Evolutionary conservation across 306 rosid species (phyloP), one percentile per base, ranked within the genome.

Genomic region (Glycyrrhiza uralensis): DNA sequence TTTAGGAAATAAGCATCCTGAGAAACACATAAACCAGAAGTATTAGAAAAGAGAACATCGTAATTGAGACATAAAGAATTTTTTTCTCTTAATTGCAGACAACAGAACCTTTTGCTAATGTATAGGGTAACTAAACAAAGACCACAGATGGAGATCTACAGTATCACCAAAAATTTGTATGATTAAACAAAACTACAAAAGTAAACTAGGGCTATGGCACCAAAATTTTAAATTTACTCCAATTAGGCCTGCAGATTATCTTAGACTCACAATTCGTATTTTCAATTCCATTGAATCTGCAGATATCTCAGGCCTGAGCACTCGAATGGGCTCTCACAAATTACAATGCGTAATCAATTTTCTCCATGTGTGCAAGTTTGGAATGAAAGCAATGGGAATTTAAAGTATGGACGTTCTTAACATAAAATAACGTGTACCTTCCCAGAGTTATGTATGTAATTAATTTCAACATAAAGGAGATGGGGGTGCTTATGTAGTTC

Each of bases 301-400:
- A 14, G 26, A 66, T 66, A 45, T 54, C 42, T 28, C 42, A 66
- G 18, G 46, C 54, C 55, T 64, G 70, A 64, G 38, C 14, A 64
- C 7, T 19, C 14, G n/a, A 64, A 28, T 28, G 38, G 56, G 29
- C 28, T 46, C 26, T 42, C 2, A 13, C 8, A 41, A 19, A 47
- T 17, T 36, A 26, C 14, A 30, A 10, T 30, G 59, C 30, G 17
- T 18, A 32, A 11, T 11, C 63, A 29, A 3, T 56, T 28, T 56
- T 14, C 33, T 68, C 49, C 61, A 12, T 49, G 8, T 45, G 52
- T 44, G 12, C 18, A 15, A 36, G 22, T 49, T 67, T 67, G 45
- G 23, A 20, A 19, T 33, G 32, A 33, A 33, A 33, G 39, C 1
- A 33, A 33, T 33, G 51, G 26, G 14, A 22, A 63, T 6, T 39